Evolutionary conservation across 768 basidiomycete species (phyloP).

Genomic region (Leccinellum luteum): DNA sequence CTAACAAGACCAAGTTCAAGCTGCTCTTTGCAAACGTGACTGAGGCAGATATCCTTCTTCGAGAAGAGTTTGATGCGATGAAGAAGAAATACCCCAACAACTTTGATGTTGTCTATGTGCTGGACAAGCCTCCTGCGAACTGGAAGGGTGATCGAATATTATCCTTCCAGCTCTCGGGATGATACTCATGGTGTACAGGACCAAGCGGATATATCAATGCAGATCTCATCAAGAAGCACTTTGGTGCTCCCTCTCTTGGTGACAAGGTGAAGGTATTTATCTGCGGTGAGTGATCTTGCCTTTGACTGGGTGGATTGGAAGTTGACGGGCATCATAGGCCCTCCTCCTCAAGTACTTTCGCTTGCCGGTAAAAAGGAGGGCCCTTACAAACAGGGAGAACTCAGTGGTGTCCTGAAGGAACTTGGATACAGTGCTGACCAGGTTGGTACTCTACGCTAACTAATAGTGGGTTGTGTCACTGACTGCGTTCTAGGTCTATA

Average conservation of each 20-base stretch:
- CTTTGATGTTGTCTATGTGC: conserved; percentile 80
- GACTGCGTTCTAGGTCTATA: conserved; percentile 34
- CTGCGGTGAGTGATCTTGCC: conserved; percentile 59
- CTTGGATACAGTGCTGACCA: conserved; percentile 84
- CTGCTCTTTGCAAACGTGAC: conserved; percentile 89
- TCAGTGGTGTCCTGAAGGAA: conserved; percentile 83
- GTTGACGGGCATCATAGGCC: conserved; percentile 41
- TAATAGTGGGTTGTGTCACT: not conserved
- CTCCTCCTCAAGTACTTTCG: conserved; percentile 86
- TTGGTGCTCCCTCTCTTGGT: conserved; percentile 58
- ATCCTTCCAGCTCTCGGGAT: not conserved
- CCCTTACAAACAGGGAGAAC: conserved; percentile 71
- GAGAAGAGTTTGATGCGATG: conserved; percentile 69
- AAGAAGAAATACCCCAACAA: conserved; percentile 65
- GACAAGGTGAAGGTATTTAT: conserved; percentile 88
- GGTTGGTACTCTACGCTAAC: conserved; percentile 39
- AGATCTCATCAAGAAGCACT: conserved; percentile 71
- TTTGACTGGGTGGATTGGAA: not conserved
- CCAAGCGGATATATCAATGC: conserved; percentile 71
- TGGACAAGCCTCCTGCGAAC: conserved; percentile 67
- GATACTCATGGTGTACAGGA: conserved; percentile 36
- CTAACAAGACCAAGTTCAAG: conserved; percentile 93
- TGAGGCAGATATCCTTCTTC: conserved; percentile 86
- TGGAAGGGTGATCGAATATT: conserved; percentile 52
- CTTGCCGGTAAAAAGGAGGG: conserved; percentile 89